Evolutionary conservation across 148 eudicot genomes (phyloP), one percentile per base, ranked within the genome.

Genomic region (Spergularia bocconei): DNA sequence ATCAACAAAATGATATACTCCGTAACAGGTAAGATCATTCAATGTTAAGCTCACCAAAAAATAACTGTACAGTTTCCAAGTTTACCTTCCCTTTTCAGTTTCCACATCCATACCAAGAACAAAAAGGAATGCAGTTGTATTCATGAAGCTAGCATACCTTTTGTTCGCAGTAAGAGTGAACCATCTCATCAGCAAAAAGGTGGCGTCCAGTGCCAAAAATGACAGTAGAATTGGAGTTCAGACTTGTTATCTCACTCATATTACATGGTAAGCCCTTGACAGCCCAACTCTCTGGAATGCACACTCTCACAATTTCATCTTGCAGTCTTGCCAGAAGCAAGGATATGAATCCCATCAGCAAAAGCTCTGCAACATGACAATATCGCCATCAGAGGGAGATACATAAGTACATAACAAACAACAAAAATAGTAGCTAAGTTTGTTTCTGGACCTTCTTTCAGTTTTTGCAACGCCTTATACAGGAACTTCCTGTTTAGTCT

Each of bases 301-400:
- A 80, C 17, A 75, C 8, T 12, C 25, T 75, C 13, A 75, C 79
- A 44, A 75, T 80, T 14, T 53, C 79, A 56, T 80, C 82, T 75
- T 80, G 82, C 14, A 75, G 54, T 47, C 75, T 70, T 13, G 79
- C 82, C 53, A 80, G 66, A 47, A 80, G 71, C 72, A 80, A 57
- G 10, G 82, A 80, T n/a, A 80, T 70, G 71, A 80, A 70, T 38
- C 82, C 82, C 82, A 80, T 75, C 62, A 80, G 62, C 82, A 80
- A 63, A 54, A 80, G 52, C 72, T 80, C 82, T 80, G 79, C 72
- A 51, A 48, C 5, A 67, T 19, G 13, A 36, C 21, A 54, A 65
- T 12, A 13, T 47, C 25, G 16, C 21, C 19, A 1, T 55, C 52
- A 59, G 23, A 9, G 0, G 52, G 25, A 50, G n/a, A n/a, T n/a